These are phyloP conservation scores for Mycena floridula DNA, from an alignment of 768 basidiomycete species.

Conservation along the genomic window DNA sequence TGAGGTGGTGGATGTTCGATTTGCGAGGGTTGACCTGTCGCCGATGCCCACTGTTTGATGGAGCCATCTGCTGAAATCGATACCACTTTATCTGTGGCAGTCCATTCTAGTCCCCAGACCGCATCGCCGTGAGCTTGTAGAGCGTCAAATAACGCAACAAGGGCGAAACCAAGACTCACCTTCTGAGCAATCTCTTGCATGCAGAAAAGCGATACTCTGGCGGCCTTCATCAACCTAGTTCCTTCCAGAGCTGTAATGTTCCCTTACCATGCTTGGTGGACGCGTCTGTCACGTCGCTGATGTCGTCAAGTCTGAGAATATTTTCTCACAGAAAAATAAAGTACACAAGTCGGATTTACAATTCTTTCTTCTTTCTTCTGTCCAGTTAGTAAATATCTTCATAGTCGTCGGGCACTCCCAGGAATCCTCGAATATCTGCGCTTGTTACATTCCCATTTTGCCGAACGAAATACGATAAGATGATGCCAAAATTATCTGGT, in stretches of 20 bases:
- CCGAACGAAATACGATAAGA: constrained; percentile 60
- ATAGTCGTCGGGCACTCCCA: constrained; percentile 68
- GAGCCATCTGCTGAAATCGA: constrained; percentile 77
- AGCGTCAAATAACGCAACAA: background rate
- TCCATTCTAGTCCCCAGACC: constrained; percentile 76
- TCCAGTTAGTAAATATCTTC: constrained; percentile 63
- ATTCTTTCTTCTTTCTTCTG: too few relatives aligned
- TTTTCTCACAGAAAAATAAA: too few relatives aligned
- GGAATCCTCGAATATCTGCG: constrained; percentile 59
- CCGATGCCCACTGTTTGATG: constrained; percentile 66
- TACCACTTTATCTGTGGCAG: constrained; percentile 53
- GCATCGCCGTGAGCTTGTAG: constrained; percentile 71
- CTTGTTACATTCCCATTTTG: constrained; percentile 48
- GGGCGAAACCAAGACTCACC: constrained; percentile 29
- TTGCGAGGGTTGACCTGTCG: constrained; percentile 54
- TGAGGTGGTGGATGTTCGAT: constrained; percentile 57
- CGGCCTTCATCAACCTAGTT: too few relatives aligned
- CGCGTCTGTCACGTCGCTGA: too few relatives aligned
- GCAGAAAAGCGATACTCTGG: constrained; percentile 72
- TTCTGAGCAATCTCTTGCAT: constrained; percentile 72
- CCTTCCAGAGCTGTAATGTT: too few relatives aligned
- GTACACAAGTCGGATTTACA: too few relatives aligned
- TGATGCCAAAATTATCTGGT: constrained; percentile 64
- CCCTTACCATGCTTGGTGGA: too few relatives aligned
- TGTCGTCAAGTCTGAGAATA: too few relatives aligned